Base-by-base conservation (phyloP, 179 eudicot species). In the Carnegiea gigantea region DNA sequence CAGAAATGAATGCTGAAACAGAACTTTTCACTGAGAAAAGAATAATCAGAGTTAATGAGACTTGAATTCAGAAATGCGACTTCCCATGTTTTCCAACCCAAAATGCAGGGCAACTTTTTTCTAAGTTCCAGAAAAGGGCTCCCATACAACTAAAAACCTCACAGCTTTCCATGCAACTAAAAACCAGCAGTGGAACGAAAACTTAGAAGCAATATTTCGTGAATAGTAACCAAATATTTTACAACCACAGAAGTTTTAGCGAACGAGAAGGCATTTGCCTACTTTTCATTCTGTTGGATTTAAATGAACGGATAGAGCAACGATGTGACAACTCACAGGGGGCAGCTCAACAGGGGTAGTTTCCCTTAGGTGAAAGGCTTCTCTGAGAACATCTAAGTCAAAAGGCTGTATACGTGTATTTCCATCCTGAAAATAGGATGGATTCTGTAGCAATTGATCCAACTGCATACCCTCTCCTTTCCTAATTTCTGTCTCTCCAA, bases 381-480 rank as follows among this genome's bases (percentile, higher is more conserved):
- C 94, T 78, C 89, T 82, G 73, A 97, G 97, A 71, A 88, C 67
- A 80, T 89, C 91, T 24, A 97, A 53, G 84, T 93, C 97, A 85
- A 97, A 95, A 43, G 98, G 98, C 62, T 89, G 95, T 79, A 97
- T 91, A 28, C 90, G 92, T 60, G 85, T 72, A 75, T 83, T 92
- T 78, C 92, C 92, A 78, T 88, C 92, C 82, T 86, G 89, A 9
- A 90, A 81, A 83, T 83, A 86, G 24, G 98, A 86, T 12, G 86
- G 86, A 83, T 89, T 88, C 80, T 92, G 89, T 80, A 89, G 82
- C 60, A 93, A 89, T 88, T 97, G 95, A 88, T 89, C 93, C 88
- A 97, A 85, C 83, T 97, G 97, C 98, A 97, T 97, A 83, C 98
- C 98, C 80, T 93, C 97, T 43, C 98, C 98, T 84, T 95, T 97